Evolutionary conservation across 2,329 filamentous ascomycete species (phyloP).

Genomic region (Incumbomyces lentus): DNA sequence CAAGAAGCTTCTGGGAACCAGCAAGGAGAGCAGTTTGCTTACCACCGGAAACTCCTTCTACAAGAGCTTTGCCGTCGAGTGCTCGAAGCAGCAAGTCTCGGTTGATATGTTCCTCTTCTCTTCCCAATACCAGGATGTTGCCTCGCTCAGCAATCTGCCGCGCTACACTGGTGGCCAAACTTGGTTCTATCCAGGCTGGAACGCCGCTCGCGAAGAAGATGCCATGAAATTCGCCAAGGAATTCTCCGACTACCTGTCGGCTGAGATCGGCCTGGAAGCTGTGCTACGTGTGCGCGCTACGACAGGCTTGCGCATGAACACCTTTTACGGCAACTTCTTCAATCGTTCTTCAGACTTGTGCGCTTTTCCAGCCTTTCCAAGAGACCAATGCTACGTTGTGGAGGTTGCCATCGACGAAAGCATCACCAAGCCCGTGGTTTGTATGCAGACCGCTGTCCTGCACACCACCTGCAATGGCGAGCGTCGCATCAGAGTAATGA

Average conservation of each 20-base stretch:
- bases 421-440: conserved; percentile 81
- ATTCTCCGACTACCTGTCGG: conserved; percentile 92
- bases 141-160: conserved; percentile 87
- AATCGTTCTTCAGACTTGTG: conserved; percentile 95
- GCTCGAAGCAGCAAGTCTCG: conserved; percentile 96
- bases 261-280: conserved; percentile 91
- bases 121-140: conserved; percentile 93
- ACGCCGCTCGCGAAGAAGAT: conserved; percentile 83
- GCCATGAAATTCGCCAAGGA: conserved; percentile 96
- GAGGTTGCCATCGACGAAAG: conserved; percentile 97
- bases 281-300: conserved; percentile 92
- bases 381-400: conserved; percentile 94
- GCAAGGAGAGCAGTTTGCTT: conserved; percentile 75
- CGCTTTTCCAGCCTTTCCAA: conserved; percentile 93
- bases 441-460: conserved; percentile 84
- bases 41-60: conserved; percentile 95
- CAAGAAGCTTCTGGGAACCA: conserved; percentile 88
- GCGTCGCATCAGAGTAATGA: conserved; percentile 87
- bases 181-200: conserved; percentile 98
- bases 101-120: conserved; percentile 98
- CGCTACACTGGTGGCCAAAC: conserved; percentile 95
- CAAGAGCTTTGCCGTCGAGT: conserved; percentile 98
- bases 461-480: conserved; percentile 98
- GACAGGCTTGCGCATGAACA: conserved; percentile 88
- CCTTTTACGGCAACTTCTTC: conserved; percentile 99